A percentile compares a stretch with the other conserved stretches of the same genome.
Evolutionary conservation across 2,329 filamentous ascomycete genomes (phyloP).

Genomic region (Lasiodiplodia sp.): DNA sequence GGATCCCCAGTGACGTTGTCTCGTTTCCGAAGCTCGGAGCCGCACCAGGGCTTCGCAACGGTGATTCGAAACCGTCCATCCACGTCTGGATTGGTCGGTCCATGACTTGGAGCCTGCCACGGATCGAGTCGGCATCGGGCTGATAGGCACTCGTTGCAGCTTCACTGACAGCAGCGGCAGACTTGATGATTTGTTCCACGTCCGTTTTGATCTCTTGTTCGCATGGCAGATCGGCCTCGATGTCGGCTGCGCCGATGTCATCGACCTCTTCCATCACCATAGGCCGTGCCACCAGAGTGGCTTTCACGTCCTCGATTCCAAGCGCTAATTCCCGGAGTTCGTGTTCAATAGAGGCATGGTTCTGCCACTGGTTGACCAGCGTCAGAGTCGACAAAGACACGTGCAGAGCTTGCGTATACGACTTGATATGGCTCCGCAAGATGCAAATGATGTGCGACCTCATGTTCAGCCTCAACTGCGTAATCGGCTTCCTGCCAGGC

Average conservation of each 20-base stretch:
- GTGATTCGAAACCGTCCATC: slow-evolving; percentile 12
- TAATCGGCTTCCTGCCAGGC: slow-evolving; percentile 4
- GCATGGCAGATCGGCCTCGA: slow-evolving; percentile 11
- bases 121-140: slow-evolving; percentile 23
- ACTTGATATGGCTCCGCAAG: slow-evolving; percentile 26
- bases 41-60: not conserved
- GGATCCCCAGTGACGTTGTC: not conserved
- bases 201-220: slow-evolving; percentile 9
- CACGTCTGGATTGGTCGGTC: not conserved
- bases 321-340: slow-evolving; percentile 11
- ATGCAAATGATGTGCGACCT: slow-evolving; percentile 24
- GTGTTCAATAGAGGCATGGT: slow-evolving; percentile 11
- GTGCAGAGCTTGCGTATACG: slow-evolving; percentile 28
- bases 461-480: slow-evolving; percentile 26
- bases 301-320: slow-evolving; percentile 23
- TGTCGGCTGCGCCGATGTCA: not conserved
- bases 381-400: slow-evolving; percentile 18
- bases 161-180: slow-evolving; percentile 14
- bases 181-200: slow-evolving; percentile 18
- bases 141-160: slow-evolving; percentile 18
- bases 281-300: slow-evolving; percentile 1
- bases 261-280: not conserved
- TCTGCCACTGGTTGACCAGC: slow-evolving; percentile 19
- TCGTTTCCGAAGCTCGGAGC: not conserved
- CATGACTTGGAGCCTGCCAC: not conserved